These are phyloP conservation scores for Gossypium schwendimanii DNA, from an alignment of 441 rosid species.

Conservation along the genomic window DNA sequence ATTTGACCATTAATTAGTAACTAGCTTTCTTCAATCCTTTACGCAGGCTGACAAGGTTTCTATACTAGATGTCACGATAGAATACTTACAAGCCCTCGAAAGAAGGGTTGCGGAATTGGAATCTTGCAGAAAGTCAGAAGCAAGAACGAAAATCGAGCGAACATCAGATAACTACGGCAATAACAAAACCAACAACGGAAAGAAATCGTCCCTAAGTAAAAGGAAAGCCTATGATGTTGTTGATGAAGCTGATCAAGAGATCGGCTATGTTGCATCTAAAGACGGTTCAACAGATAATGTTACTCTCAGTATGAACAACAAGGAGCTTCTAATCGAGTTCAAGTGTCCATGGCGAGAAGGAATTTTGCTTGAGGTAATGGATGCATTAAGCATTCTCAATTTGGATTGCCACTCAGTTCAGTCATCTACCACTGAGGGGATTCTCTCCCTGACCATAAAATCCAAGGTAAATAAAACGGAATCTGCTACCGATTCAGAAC, in stretches of 20 bases:
- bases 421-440: constrained; percentile 56
- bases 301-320: constrained; percentile 38
- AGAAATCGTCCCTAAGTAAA: constrained; percentile 35
- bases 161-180: constrained; percentile 52
- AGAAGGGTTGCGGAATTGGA: constrained; percentile 57
- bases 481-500: no score
- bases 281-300: constrained; percentile 38
- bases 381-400: constrained; percentile 45
- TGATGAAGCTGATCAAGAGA: constrained; percentile 31
- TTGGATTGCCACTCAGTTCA: constrained; percentile 75
- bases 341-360: constrained; percentile 81
- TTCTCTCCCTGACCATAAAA: constrained; percentile 54
- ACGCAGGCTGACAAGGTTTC: constrained; percentile 72
- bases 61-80: constrained; percentile 68
- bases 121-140: constrained; percentile 36
- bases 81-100: constrained; percentile 61
- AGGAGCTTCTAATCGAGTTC: constrained; percentile 57
- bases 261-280: constrained; percentile 23
- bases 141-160: constrained; percentile 40
- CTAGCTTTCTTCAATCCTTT: background rate
- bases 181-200: constrained; percentile 15
- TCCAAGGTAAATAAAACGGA: constrained; percentile 47
- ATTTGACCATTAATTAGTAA: background rate
- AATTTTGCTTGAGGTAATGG: constrained; percentile 69
- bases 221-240: constrained; percentile 48